A percentile compares a stretch with the other conserved stretches of the same genome.
Evolutionary conservation across 805 yeast species (phyloP).

Genomic region (Candida koratica): DNA sequence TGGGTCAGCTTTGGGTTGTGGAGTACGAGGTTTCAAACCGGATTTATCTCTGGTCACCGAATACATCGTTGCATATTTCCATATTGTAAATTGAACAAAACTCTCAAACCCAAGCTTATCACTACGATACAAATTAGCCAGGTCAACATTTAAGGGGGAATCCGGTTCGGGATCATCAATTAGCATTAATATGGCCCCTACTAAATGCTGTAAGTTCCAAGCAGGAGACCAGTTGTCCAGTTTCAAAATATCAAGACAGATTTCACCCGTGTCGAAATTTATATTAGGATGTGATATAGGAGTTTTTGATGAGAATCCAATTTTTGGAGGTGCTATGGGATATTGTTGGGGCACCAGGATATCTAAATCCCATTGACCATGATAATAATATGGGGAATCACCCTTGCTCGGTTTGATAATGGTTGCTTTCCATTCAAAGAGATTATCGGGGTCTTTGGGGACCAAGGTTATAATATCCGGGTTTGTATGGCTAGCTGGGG

Average conservation of each 20-base stretch:
- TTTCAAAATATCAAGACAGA: conserved; percentile 64
- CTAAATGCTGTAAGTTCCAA: conserved; percentile 55
- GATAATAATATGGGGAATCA: conserved; percentile 47
- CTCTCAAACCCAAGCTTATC: conserved; percentile 39
- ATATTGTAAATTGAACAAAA: conserved; percentile 37
- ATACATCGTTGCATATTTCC: conserved; percentile 34
- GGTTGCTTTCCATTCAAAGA: conserved; percentile 49
- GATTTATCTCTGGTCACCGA: conserved; percentile 7
- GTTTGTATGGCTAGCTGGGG: conserved; percentile 25
- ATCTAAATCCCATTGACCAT: conserved; percentile 48
- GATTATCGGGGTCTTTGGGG: conserved; percentile 39
- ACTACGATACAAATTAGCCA: conserved; percentile 54
- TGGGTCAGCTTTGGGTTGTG: no score
- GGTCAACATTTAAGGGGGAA: conserved; percentile 67
- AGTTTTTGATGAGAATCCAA: conserved; percentile 40
- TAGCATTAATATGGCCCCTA: conserved; percentile 55
- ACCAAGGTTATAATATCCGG: conserved; percentile 39
- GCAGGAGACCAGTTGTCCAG: conserved; percentile 67
- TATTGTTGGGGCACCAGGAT: conserved; percentile 47
- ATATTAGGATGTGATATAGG: conserved; percentile 43
- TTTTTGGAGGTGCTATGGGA: conserved; percentile 57
- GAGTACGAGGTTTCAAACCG: conserved; percentile 7
- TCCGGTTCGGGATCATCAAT: conserved; percentile 65
- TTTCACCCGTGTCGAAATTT: conserved; percentile 52
- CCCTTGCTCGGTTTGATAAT: conserved; percentile 45